Evolutionary conservation across 164 flowering plant genomes (phyloP), one percentile per base, ranked within the genome.

Genomic region (Stephania cephalantha): DNA sequence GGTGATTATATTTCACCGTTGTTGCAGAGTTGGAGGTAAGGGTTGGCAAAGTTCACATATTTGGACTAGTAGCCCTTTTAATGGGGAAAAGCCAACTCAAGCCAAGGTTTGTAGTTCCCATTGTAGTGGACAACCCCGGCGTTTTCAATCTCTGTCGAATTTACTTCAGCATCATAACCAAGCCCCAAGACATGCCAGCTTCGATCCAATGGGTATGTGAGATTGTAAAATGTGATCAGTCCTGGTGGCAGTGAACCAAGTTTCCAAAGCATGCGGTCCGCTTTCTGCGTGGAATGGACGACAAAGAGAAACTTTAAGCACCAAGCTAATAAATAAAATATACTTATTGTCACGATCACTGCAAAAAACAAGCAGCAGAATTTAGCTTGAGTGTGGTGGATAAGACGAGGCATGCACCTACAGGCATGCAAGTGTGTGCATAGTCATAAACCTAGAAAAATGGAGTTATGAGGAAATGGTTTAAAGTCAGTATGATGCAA

Each of bases 41-140:
- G 87, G 81, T 94, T 93, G 79, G 89, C 89, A 75, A 70, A 81
- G 89, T 73, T 83, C 30, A 96, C 89, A 73, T 90, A 88, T 85
- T 75, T 91, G 74, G 93, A 83, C 99, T 98, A 96, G 83, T 88
- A 92, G 6, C 84, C 74, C 82, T 84, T 93, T 87, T 93, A 96
- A 85, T 96, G 94, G 76, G 85, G 71, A 42, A 91, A 81, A 12
- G 98, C 98, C 61, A 96, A 83, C 81, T 91, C 95, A 79, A 96
- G 83, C 99, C 99, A 94, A 10, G 98, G 99, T 79, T 96, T 96
- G 84, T 93, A 89, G 80, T 96, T 94, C 48, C 97, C 98, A 58
- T 96, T 96, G 86, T 94, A 96, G 77, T 96, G 98, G 44, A 96
- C 72, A 45, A 96, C 99, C 6, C 89, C 98, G 5, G 90, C 99